phyloP scores from a whole-genome alignment of 192 early-diverging fungal genomes.

The Podila verticillata region DNA sequence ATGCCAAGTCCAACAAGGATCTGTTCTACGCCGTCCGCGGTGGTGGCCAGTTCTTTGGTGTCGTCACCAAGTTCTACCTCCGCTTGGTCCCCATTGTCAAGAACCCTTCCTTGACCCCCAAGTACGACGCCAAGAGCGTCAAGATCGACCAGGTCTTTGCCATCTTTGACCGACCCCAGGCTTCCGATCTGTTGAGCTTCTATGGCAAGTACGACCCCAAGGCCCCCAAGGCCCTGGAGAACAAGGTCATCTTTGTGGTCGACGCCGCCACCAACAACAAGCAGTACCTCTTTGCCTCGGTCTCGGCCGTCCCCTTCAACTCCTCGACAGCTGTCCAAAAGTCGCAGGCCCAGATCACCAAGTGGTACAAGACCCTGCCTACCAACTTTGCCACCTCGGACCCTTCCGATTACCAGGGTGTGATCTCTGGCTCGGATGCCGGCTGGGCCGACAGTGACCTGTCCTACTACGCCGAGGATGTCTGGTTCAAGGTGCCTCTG shows the following conservation, averaged over 20 bases:
- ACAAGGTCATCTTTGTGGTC: constrained; percentile 45
- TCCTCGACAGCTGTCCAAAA: constrained; percentile 29
- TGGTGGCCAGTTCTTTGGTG: constrained; percentile 51
- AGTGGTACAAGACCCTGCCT: constrained; percentile 45
- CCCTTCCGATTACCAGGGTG: constrained; percentile 26
- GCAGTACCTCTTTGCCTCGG: constrained; percentile 48
- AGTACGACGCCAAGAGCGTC: constrained; percentile 31
- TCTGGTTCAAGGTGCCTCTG: constrained; percentile 42
- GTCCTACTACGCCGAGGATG: constrained; percentile 50
- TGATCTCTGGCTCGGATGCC: constrained; percentile 35
- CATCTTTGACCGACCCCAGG: constrained; percentile 50
- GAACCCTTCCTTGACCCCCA: constrained; percentile 38
- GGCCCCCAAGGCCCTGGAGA: constrained; percentile 46
- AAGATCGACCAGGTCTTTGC: constrained; percentile 48
- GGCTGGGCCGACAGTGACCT: constrained; percentile 30
- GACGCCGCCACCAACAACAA: constrained; percentile 31
- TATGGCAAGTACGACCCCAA: constrained; percentile 45
- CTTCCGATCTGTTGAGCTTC: constrained; percentile 23
- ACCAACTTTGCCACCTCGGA: constrained; percentile 48
- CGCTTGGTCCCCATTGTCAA: constrained; percentile 45
- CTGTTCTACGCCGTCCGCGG: constrained; percentile 47
- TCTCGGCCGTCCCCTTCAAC: constrained; percentile 45
- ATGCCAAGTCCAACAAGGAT: constrained; percentile 39
- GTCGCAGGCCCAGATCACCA: constrained; percentile 38
- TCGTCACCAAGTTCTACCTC: constrained; percentile 44